These are phyloP conservation scores for Kwoniella botswanensis DNA, from an alignment of 768 basidiomycete genomes.

Conservation along the genomic window DNA sequence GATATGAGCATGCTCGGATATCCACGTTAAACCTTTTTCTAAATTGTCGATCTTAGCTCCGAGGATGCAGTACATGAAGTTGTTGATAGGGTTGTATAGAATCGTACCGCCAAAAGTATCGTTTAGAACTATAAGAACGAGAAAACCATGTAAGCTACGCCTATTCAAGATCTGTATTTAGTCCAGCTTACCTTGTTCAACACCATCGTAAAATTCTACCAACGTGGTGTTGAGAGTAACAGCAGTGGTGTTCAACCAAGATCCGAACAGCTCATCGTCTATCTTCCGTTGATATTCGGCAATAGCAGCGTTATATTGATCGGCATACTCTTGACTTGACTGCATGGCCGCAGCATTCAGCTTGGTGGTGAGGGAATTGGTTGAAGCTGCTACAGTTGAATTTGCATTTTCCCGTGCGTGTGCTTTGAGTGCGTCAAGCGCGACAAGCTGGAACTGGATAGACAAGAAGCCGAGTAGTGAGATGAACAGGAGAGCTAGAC, in stretches of 20 bases:
- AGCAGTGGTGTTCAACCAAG: conserved; percentile 89
- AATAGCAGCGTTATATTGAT: conserved; percentile 74
- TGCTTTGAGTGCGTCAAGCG: conserved; percentile 72
- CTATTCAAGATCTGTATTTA: background rate
- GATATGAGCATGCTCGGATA: conserved; percentile 83
- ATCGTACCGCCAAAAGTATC: conserved; percentile 82
- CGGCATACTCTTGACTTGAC: conserved; percentile 77
- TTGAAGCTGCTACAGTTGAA: conserved; percentile 66
- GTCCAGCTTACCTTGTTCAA: conserved; percentile 71
- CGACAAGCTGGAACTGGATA: conserved; percentile 83
- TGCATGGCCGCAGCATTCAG: conserved; percentile 84
- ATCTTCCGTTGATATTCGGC: conserved; percentile 73
- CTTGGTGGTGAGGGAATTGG: conserved; percentile 56
- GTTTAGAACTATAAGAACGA: conserved; percentile 41
- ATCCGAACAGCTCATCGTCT: conserved; percentile 83
- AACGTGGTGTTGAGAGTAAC: conserved; percentile 84
- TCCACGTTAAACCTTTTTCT: conserved; percentile 85
- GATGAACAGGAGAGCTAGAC: conserved; percentile 86
- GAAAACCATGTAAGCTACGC: conserved; percentile 3
- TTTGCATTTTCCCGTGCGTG: conserved; percentile 71
- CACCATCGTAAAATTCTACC: conserved; percentile 80
- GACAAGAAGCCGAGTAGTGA: conserved; percentile 87
- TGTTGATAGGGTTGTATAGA: conserved; percentile 77
- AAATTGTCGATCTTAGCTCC: conserved; percentile 88
- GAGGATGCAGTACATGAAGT: conserved; percentile 85